Conservation (phyloP, 169 alveolate species). For the Sarcocystis neurona region DNA sequence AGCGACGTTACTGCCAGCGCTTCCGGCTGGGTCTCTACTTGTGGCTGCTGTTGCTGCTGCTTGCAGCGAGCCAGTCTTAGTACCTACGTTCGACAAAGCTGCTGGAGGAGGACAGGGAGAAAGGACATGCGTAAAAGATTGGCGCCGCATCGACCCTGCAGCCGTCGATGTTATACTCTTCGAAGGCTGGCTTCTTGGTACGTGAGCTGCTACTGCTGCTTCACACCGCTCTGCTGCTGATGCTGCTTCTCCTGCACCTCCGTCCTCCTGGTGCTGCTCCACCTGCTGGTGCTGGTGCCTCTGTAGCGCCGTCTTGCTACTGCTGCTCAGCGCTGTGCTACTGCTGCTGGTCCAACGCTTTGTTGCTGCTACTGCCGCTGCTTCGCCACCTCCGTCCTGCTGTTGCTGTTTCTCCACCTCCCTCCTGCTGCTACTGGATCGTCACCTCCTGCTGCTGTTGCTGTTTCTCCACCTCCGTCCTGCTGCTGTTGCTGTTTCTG, state of each 20-base stretch:
- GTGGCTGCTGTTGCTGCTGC: not conserved
- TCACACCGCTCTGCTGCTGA: not conserved
- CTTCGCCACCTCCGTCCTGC: not conserved
- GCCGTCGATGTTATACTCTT: not conserved
- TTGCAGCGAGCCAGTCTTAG: not conserved
- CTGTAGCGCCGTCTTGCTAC: not conserved
- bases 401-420: not conserved
- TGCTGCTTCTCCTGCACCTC: not conserved
- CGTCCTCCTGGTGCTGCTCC: not conserved
- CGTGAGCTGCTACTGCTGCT: not conserved
- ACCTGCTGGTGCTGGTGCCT: not conserved
- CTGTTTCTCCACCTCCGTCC: constrained; percentile 15
- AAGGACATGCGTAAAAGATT: not conserved
- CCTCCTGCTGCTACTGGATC: not conserved
- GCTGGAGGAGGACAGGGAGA: constrained; percentile 13
- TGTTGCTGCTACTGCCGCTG: not conserved
- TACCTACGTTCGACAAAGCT: not conserved
- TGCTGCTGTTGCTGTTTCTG: constrained; percentile 36
- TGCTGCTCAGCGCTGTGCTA: not conserved
- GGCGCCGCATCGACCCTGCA: not conserved
- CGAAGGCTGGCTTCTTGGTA: constrained; percentile 13
- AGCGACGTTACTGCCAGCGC: not conserved
- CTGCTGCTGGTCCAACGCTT: not conserved
- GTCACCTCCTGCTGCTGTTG: constrained; percentile 26
- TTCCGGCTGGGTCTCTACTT: not conserved